Evolutionary conservation across 768 basidiomycete species (phyloP).

Genomic region (Russula ochroleuca): DNA sequence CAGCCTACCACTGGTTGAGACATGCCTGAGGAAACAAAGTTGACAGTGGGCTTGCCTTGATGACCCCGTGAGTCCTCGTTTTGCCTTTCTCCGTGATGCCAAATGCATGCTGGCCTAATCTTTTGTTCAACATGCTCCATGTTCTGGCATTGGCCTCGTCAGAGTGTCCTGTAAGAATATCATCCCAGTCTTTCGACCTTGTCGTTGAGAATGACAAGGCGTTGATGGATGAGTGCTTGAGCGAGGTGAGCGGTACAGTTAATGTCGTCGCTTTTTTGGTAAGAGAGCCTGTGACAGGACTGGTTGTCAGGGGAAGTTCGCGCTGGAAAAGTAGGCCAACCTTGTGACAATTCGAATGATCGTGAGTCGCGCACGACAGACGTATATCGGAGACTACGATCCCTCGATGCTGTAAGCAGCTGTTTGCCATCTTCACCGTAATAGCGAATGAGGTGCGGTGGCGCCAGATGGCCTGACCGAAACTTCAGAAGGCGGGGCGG

Average conservation of each 20-base stretch:
- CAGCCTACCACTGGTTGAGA: constrained; percentile 45
- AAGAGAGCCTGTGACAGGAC: constrained; percentile 61
- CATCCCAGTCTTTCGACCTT: constrained; percentile 95
- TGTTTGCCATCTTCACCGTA: constrained; percentile 98
- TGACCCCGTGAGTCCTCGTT: constrained; percentile 54
- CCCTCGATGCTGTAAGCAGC: constrained; percentile 81
- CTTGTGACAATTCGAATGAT: constrained; percentile 93
- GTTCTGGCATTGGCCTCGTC: constrained; percentile 81
- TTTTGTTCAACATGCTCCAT: constrained; percentile 84
- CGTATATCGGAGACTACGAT: constrained; percentile 84
- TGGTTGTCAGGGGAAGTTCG: neutral
- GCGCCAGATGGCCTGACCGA: constrained; percentile 86
- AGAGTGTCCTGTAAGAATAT: constrained; percentile 84
- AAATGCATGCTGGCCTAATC: constrained; percentile 70
- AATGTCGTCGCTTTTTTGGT: constrained; percentile 73
- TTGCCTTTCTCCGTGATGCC: constrained; percentile 50
- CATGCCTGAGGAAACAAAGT: neutral
- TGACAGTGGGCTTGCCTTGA: constrained; percentile 52
- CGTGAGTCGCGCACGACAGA: constrained; percentile 94
- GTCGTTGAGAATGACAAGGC: constrained; percentile 74
- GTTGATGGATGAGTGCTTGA: constrained; percentile 81
- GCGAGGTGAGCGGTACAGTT: constrained; percentile 70
- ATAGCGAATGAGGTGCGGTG: constrained; percentile 88
- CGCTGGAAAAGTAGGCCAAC: constrained; percentile 37
- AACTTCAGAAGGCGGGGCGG: constrained; percentile 86